Evolutionary conservation across 306 rosid species (phyloP), one percentile per base, ranked within the genome.

Genomic region (Sindora glabra): DNA sequence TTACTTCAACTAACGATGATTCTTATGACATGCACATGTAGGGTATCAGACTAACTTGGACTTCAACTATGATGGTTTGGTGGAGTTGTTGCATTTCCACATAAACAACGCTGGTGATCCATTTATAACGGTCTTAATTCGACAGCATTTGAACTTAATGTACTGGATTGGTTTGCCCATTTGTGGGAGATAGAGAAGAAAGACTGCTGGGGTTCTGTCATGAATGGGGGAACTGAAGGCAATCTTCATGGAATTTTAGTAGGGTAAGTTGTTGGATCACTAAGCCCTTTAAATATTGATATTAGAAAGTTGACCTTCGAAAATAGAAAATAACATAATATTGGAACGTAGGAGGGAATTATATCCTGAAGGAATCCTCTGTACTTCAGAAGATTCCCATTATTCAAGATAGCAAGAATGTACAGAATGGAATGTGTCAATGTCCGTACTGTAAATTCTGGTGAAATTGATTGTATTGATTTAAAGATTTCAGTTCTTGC

Each of bases 381-480:
- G 86, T 48, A 77, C 86, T 5, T 89, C 95, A 8, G 23, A 64
- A 4, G 90, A 89, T 0, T 74, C 86, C 0, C 95, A 89, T 75
- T 89, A 89, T 75, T 89, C 96, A 89, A 85, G 72, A 86, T 79
- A 1, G 94, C 88, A 2, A 64, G 81, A 69, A 82, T 88, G 90
- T 88, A 82, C 62, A 67, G 83, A 80, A 88, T 88, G 90, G 81
- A 88, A 0, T 82, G 86, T 14, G 73, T 59, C 49, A 85, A 78
- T 68, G 79, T 88, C 56, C 58, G 17, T 13, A 75, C 84, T n/a
- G 51, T 78, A 44, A 23, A 69, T 41, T 85, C 94, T 2, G 91
- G 89, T 21, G 85, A 87, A 81, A 87, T 84, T 63, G 78, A 87
- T 54, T 87, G 91, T 48, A 27, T 30, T 3, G 73, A 84, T 65